Percentiles rank a stretch among this genome's conserved stretches.
Evolutionary conservation across 2,329 filamentous ascomycete genomes (phyloP).

Genomic region (Claviceps lovelessii): DNA sequence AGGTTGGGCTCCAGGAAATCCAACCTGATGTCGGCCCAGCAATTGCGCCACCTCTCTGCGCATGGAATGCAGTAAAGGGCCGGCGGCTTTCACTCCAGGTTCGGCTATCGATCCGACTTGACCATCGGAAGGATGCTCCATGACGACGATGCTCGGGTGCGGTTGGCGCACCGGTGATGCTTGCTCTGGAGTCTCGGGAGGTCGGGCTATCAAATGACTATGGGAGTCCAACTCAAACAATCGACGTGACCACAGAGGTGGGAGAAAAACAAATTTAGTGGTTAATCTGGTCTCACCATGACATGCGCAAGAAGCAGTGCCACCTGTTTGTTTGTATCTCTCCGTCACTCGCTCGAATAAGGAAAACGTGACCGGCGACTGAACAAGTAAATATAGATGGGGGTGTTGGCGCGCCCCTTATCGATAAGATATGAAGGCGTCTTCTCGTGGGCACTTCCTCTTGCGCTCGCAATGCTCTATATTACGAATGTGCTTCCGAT

Average conservation of each 20-base stretch:
- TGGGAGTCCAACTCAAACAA: neutral
- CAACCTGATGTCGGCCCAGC: conserved; percentile 51
- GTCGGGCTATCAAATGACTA: neutral
- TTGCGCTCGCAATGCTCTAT: too few species aligned
- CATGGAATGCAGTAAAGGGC: conserved; percentile 45
- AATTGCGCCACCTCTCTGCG: conserved; percentile 61
- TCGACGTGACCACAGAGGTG: neutral
- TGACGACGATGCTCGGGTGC: conserved; percentile 6
- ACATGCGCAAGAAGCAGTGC: neutral
- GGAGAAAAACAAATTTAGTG: neutral
- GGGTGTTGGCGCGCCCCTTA: neutral
- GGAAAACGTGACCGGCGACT: neutral
- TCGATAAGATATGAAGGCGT: neutral
- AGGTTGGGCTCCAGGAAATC: conserved; percentile 84
- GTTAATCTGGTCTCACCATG: neutral
- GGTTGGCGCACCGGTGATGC: neutral
- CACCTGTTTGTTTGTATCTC: neutral
- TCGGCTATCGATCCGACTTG: conserved; percentile 38
- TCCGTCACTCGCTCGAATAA: neutral
- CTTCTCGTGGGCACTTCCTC: neutral
- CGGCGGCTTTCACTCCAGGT: conserved; percentile 51
- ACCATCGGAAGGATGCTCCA: conserved; percentile 18
- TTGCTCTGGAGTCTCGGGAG: too few species aligned
- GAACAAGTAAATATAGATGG: neutral
- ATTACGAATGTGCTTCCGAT: too few species aligned